A percentile compares a stretch with the other conserved stretches of the same genome.
Evolutionary conservation across 2,329 filamentous ascomycete species (phyloP).

Genomic region (Xylariomycetidae sp.): DNA sequence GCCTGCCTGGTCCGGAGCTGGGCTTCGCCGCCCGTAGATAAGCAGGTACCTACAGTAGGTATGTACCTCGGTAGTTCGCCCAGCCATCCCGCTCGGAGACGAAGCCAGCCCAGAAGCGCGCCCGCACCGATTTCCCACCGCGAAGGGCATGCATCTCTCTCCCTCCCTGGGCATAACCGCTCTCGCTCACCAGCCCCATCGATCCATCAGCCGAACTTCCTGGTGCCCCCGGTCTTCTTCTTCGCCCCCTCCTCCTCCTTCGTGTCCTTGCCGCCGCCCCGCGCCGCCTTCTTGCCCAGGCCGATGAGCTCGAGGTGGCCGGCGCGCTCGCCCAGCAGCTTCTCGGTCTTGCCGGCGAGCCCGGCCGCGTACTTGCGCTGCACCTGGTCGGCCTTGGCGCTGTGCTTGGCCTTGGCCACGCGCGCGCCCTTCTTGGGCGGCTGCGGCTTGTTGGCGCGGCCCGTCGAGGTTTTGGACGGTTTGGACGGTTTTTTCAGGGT

Average conservation of each 20-base stretch:
- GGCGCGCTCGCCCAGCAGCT: conserved; percentile 51
- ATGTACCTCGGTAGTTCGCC: too few relatives aligned
- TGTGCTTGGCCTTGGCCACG: conserved; percentile 20
- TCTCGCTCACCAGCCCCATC: too few relatives aligned
- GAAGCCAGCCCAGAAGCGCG: too few relatives aligned
- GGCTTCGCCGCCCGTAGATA: too few relatives aligned
- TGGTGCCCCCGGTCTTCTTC: conserved; percentile 37
- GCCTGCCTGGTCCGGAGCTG: too few relatives aligned
- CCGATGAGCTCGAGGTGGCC: conserved; percentile 55
- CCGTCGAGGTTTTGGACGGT: conserved; percentile 30
- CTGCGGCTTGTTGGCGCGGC: conserved; percentile 44
- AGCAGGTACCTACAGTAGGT: too few relatives aligned
- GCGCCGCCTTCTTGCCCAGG: conserved; percentile 33
- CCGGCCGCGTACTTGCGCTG: conserved; percentile 50
- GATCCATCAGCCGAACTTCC: conserved; percentile 48
- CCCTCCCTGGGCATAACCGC: too few relatives aligned
- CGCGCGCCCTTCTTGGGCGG: conserved; percentile 27
- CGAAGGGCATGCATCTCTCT: too few relatives aligned
- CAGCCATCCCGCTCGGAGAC: too few relatives aligned
- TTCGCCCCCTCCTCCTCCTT: conserved; percentile 26
- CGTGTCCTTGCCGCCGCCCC: conserved; percentile 27
- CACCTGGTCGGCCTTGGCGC: conserved; percentile 42
- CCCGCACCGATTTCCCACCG: too few relatives aligned
- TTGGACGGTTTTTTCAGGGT: conserved; percentile 42
- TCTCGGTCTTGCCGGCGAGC: conserved; percentile 49